Evolutionary conservation across 345 rosid species (phyloP), one percentile per base, ranked within the genome.

Genomic region (Excoecaria cochinchinensis): DNA sequence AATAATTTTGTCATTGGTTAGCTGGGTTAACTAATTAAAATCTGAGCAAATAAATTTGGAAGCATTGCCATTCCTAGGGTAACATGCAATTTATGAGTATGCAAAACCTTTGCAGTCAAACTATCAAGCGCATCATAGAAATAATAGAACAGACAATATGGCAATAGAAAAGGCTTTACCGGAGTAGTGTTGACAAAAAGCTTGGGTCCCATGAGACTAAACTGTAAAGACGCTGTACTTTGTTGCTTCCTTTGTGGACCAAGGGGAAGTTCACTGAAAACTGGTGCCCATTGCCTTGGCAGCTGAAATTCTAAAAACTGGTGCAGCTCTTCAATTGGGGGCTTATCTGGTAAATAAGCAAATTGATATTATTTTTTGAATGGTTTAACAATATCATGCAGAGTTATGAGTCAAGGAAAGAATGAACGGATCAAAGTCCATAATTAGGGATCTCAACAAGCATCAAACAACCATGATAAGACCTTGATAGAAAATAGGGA

Each of bases 231-330:
- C 56, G 92, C 78, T 19, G 87, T 77, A 78, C 85, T 86, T 76
- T 84, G 92, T 52, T 89, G 97, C 85, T 84, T 93, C 22, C 94
- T 81, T 78, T 91, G 99, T 0, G 95, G 97, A 71, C 98, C 98
- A 82, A 95, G 97, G 62, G 98, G 99, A 80, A 91, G 96, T 65
- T 95, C 99, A 74, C 95, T 90, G 85, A 95, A 95, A 71, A 90
- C 91, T 16, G 99, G 99, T 14, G 99, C 99, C 99, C 99, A 93
- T 56, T 89, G 97, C 78, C 96, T 86, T 13, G 98, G 98, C 68
- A 95, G 88, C 86, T 95, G 98, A 85, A 95, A 93, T 80, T 95
- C 99, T 79, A 95, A 79, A 84, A 95, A 95, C 85, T 93, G 98
- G 77, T 90, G 96, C 31, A 95, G 92, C 83, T 95, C 99, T 85